Conservation (phyloP, 2,329 filamentous ascomycete species). For the Microthyrium microscopicum region DNA sequence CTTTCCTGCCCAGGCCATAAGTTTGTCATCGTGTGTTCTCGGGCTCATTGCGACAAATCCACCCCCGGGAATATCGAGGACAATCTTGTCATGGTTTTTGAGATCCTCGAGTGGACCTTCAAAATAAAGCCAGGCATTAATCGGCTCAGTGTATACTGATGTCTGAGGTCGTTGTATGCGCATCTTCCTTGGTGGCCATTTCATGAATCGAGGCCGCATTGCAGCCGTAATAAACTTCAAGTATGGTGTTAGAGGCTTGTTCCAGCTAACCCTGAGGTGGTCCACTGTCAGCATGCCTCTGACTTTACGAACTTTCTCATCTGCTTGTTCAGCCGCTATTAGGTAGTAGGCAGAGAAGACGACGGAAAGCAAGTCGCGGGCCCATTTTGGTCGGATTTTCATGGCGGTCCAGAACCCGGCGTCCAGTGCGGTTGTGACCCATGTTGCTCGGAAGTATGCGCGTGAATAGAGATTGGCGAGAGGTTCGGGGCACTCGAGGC, state of each 20-base stretch:
- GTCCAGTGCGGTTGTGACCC: conserved; percentile 86
- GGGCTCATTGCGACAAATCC: conserved; percentile 96
- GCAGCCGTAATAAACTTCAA: conserved; percentile 55
- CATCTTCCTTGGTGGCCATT: conserved; percentile 65
- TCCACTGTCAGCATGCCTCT: conserved; percentile 75
- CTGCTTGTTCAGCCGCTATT: conserved; percentile 79
- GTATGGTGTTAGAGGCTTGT: conserved; percentile 83
- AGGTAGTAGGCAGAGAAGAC: conserved; percentile 83
- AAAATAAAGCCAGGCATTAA: conserved; percentile 84
- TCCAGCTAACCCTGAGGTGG: conserved; percentile 84
- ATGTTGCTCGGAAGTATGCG: conserved; percentile 89
- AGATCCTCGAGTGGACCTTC: conserved; percentile 71
- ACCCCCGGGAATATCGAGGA: conserved; percentile 83
- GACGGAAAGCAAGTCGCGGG: conserved; percentile 68
- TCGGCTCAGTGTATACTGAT: conserved; percentile 69
- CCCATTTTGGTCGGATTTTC: conserved; percentile 65
- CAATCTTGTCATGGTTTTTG: conserved; percentile 56
- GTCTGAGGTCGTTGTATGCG: conserved; percentile 65
- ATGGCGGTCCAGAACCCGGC: conserved; percentile 98
- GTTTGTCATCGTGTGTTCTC: conserved; percentile 83
- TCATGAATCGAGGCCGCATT: conserved; percentile 61
- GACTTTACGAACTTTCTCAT: conserved; percentile 91
- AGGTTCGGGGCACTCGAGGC: conserved; percentile 82
- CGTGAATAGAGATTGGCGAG: conserved; percentile 86
- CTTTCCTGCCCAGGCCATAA: conserved; percentile 81